Evolutionary conservation across 73 alveolate genomes (phyloP).

Genomic region (Chromera velia): DNA sequence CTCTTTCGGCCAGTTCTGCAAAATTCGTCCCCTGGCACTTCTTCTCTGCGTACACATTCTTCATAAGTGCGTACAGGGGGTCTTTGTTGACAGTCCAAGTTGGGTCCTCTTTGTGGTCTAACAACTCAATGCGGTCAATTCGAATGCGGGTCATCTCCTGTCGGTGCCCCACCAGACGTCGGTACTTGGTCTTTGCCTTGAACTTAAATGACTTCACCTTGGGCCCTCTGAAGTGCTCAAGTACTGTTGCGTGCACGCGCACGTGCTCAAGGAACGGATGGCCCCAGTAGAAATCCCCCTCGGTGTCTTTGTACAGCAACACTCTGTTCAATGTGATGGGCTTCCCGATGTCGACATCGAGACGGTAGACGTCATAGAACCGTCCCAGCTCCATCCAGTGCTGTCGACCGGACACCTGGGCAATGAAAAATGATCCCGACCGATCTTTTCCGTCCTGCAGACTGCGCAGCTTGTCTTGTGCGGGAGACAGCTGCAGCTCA

Average conservation of each 20-base stretch:
- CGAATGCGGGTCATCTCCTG: neutral
- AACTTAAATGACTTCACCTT: neutral
- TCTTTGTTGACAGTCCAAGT: too few relatives aligned
- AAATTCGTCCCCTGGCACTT: too few relatives aligned
- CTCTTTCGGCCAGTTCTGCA: too few relatives aligned
- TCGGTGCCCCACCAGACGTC: neutral
- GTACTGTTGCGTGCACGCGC: neutral
- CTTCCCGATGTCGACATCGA: neutral
- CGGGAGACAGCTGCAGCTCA: too few relatives aligned
- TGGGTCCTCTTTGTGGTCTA: too few relatives aligned
- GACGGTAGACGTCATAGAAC: neutral
- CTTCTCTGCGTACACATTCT: too few relatives aligned
- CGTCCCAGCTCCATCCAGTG: neutral
- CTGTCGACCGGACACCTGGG: neutral
- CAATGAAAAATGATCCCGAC: neutral
- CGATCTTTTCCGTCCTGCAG: neutral
- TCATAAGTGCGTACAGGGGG: too few relatives aligned
- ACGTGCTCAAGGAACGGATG: neutral
- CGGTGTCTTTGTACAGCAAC: neutral
- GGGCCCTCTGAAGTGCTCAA: neutral
- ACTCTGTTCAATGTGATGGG: neutral
- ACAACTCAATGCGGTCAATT: neutral
- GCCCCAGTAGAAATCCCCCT: neutral
- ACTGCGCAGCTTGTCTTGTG: neutral
- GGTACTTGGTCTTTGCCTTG: neutral